Conservation (phyloP, 202 grass and related monocot species). For the Cymbopogon flexuosus region DNA sequence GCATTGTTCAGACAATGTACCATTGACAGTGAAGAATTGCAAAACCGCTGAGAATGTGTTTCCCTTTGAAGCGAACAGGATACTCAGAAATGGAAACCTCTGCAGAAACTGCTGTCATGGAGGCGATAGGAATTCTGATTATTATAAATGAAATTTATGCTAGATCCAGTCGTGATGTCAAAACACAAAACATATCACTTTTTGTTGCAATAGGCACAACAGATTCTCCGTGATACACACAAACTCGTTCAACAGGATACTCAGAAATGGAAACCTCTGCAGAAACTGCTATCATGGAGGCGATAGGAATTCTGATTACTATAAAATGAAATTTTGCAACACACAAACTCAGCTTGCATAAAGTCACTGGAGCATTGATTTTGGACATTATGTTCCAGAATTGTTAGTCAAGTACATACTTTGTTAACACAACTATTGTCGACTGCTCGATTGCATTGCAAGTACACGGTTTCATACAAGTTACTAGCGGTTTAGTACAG, state of each 20-base stretch:
- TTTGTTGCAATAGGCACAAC: neutral
- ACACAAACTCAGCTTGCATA: neutral
- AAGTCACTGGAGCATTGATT: neutral
- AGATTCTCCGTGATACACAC: no score
- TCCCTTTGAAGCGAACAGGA: neutral
- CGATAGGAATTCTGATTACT: neutral
- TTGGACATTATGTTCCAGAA: neutral
- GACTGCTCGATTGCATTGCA: neutral
- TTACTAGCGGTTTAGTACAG: neutral
- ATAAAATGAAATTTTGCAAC: no score
- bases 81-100: neutral
- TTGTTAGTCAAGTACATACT: constrained; percentile 26
- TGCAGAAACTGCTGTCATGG: neutral
- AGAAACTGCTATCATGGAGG: neutral
- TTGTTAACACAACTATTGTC: neutral
- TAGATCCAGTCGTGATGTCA: neutral
- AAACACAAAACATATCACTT: neutral
- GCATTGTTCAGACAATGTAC: neutral
- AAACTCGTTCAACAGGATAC: neutral
- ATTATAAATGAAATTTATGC: neutral
- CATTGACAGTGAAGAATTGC: neutral
- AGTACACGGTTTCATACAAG: constrained; percentile 26
- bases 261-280: neutral
- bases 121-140: neutral
- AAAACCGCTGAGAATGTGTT: neutral